Percentiles rank a stretch among this genome's conserved stretches.
Evolutionary conservation across 2,329 filamentous ascomycete genomes (phyloP).

Genomic region (Ophiostoma triangulosporum): DNA sequence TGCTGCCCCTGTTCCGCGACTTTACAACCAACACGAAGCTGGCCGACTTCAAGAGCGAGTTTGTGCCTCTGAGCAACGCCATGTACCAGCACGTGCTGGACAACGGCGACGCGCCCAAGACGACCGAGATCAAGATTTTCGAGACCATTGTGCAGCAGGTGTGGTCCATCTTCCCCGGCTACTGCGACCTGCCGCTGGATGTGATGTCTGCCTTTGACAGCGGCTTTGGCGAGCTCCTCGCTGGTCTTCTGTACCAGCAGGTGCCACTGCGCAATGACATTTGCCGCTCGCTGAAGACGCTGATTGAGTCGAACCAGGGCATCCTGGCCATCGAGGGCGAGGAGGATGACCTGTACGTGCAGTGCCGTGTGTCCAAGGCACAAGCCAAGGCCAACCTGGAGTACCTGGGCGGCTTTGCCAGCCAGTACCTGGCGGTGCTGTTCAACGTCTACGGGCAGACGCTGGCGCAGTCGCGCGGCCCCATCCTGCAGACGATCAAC

Average conservation of each 20-base stretch:
- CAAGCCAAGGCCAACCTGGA: conserved; percentile 66
- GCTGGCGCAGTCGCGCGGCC: conserved; percentile 78
- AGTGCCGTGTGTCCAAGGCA: conserved; percentile 63
- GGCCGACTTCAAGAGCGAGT: conserved; percentile 69
- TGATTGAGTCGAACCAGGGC: conserved; percentile 85
- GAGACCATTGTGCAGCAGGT: conserved; percentile 93
- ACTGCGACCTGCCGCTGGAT: conserved; percentile 85
- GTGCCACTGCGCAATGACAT: conserved; percentile 75
- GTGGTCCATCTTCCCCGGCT: conserved; percentile 86
- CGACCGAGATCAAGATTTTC: conserved; percentile 94
- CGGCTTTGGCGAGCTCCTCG: conserved; percentile 73
- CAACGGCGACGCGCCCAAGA: conserved; percentile 71
- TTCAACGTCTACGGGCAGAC: conserved; percentile 99
- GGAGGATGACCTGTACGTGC: conserved; percentile 62
- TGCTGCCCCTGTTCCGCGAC: conserved; percentile 82
- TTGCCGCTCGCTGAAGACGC: conserved; percentile 70
- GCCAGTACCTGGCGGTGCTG: conserved; percentile 86
- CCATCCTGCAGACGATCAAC: conserved; percentile 89
- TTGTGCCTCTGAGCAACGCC: conserved; percentile 77
- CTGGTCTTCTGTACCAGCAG: conserved; percentile 87
- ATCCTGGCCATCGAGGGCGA: conserved; percentile 51
- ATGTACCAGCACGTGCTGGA: conserved; percentile 85
- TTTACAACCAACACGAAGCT: conserved; percentile 81
- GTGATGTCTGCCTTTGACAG: conserved; percentile 67
- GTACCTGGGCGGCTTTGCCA: conserved; percentile 67